Evolutionary conservation across 2,329 filamentous ascomycete genomes (phyloP), one percentile per base, ranked within the genome.

Genomic region (Beauveria australis): DNA sequence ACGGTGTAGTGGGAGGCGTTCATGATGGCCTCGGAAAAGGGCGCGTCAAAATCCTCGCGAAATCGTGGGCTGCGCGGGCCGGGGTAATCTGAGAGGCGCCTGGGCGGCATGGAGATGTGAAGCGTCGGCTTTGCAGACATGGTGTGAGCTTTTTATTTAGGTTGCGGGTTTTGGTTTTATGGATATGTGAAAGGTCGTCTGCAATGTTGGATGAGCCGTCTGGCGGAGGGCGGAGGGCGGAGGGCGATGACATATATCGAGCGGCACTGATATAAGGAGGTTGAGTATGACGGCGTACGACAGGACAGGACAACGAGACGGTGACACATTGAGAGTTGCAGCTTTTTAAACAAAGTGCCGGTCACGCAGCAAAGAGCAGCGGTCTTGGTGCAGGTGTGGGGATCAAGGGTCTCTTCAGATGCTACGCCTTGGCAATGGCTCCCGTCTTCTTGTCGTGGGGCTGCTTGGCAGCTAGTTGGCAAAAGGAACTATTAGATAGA

Each of bases 11-110:
- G 64, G 1, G 70, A 71, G 49, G 69, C 67, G 57, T 73, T 71
- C 63, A 73, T 63, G 33, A 75, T 66, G 8, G 68, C 69, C 63
- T 71, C 69, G 41, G 70, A 74, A 63, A 75, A 74, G 18, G 73
- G 73, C 2, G 73, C 73, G 61, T 75, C 69, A 61, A 75, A 75
- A 59, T 75, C 71, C 63, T 75, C 73, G 62, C 61, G 69, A 63
- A 75, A 75, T 37, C 72, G 70, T 16, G 73, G 73, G 53, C 67
- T 71, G 37, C 61, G 56, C n/a, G 57, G 57, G 37, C 46, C 44
- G 57, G 43, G 46, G 59, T 62, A 33, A 65, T 62, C 52, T 26
- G 56, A 55, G n/a, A 59, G 41, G 22, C 51, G 52, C 33, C 46
- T 37, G 9, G 58, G 58, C 37, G 61, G 61, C 57, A 62, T 60